Conservation (phyloP, 2,329 filamentous ascomycete genomes). For the Diaporthe eres region DNA sequence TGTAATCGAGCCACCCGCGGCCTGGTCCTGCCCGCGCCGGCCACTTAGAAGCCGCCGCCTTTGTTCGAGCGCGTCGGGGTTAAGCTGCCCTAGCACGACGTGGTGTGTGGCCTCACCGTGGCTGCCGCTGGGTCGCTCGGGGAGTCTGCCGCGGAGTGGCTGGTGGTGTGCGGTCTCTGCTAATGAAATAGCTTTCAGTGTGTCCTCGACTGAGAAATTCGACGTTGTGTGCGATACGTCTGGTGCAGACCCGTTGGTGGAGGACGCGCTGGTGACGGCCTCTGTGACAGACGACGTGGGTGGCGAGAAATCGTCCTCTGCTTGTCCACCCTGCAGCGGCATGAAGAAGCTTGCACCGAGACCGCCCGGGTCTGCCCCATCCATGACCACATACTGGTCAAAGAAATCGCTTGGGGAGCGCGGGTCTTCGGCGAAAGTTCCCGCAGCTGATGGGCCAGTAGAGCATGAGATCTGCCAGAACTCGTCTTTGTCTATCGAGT, state of each 20-base stretch:
- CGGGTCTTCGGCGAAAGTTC: constrained; percentile 18
- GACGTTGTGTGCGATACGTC: constrained; percentile 30
- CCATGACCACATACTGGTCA: constrained; percentile 41
- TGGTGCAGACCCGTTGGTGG: constrained; percentile 28
- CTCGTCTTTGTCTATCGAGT: constrained; percentile 41
- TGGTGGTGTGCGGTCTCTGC: constrained; percentile 31
- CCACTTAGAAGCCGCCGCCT: constrained; percentile 42
- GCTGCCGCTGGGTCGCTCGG: constrained; percentile 7
- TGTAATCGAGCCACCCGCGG: constrained; percentile 48
- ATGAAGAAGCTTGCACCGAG: constrained; percentile 32
- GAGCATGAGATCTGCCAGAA: constrained; percentile 40
- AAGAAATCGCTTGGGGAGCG: constrained; percentile 39
- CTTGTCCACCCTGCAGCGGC: constrained; percentile 25
- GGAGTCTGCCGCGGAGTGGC: constrained; percentile 14
- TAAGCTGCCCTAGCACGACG: constrained; percentile 40
- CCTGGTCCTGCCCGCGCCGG: constrained; percentile 38
- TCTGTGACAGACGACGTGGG: constrained; percentile 24
- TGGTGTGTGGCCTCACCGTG: constrained; percentile 36
- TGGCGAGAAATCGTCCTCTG: constrained; percentile 25
- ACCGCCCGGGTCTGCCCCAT: constrained; percentile 22
- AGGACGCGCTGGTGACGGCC: constrained; percentile 23
- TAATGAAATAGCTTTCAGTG: constrained; percentile 25
- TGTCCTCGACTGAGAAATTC: constrained; percentile 30
- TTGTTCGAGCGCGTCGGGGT: constrained; percentile 41
- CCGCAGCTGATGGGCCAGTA: constrained; percentile 11